These are phyloP conservation scores for Starmerella powellii DNA, from an alignment of 805 yeast genomes.

Conservation along the genomic window DNA sequence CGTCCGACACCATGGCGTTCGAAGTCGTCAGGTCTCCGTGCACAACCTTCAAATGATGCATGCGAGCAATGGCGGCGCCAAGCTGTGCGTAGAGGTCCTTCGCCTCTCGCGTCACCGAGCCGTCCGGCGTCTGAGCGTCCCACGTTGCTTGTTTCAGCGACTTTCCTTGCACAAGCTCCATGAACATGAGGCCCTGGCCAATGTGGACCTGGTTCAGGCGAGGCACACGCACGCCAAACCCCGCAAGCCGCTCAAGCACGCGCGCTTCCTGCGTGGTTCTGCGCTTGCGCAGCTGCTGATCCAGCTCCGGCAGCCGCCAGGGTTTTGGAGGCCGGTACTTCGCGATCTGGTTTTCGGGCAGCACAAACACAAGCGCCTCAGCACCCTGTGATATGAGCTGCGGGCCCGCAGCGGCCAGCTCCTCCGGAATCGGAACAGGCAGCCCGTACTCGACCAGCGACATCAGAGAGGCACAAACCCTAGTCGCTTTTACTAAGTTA, in stretches of 20 bases:
- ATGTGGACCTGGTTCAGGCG: conserved; percentile 63
- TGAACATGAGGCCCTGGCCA: conserved; percentile 71
- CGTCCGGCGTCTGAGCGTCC: conserved; percentile 21
- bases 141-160: conserved; percentile 31
- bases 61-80: conserved; percentile 46
- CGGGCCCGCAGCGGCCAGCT: conserved; percentile 11
- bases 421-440: conserved; percentile 18
- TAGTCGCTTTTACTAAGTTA: neutral
- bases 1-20: conserved; percentile 42
- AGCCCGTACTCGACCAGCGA: conserved; percentile 12
- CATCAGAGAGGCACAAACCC: neutral
- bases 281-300: conserved; percentile 59
- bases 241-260: conserved; percentile 45
- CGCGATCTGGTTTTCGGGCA: conserved; percentile 34
- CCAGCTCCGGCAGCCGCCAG: conserved; percentile 80
- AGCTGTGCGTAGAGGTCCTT: conserved; percentile 10
- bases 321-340: conserved; percentile 82
- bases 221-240: conserved; percentile 54
- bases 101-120: neutral
- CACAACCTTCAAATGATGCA: conserved; percentile 67
- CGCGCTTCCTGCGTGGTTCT: conserved; percentile 80
- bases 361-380: conserved; percentile 22
- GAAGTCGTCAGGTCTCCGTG: conserved; percentile 95
- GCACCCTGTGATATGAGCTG: conserved; percentile 24
- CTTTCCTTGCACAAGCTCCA: conserved; percentile 59